Evolutionary conservation across 805 yeast genomes (phyloP), one percentile per base, ranked within the genome.

Genomic region (Monosporozyma solicola): DNA sequence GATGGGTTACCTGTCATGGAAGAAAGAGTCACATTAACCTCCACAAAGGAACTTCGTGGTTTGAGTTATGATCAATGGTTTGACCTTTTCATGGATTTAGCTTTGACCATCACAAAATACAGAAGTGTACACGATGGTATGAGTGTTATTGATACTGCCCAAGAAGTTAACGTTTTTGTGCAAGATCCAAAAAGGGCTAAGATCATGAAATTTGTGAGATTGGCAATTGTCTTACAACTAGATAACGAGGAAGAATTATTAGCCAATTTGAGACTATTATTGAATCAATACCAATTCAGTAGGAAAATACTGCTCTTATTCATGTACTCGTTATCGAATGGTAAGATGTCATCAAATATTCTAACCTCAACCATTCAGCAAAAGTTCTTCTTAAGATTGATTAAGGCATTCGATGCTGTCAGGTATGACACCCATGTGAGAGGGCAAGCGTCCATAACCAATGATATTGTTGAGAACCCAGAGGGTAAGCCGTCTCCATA

Each of bases 321-420:
- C 65, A 68, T 85, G 63, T 79, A 85, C 47, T 75, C 85, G 47
- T 80, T 86, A 54, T 72, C 84, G 1, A 59, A 62, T 16, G 90
- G 92, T 0, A 72, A 74, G 31, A 71, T 71, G 5, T 79, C 86
- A 1, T 71, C 80, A 60, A 84, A 80, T 13, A 74, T 79, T 16
- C 80, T 85, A 62, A 83, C 87, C 49, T 83, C 85, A 48, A 82
- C 88, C 37, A 87, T 88, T 56, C 92, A 88, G 63, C 98, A 92
- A 61, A 94, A 94, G 66, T 92, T 83, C 64, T 83, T 92, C 57
- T 71, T 94, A 55, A 80, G 99, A 59, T 97, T 91, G 60, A 74
- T 92, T 57, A 94, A 92, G 64, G 95, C 96, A 0, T 83, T 80
- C 65, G 99, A 94, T 65, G 80, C 94, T 2, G 62, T 85, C 15